Conservation (phyloP, 208 protist genomes). For the Borovskyia barvae region DNA sequence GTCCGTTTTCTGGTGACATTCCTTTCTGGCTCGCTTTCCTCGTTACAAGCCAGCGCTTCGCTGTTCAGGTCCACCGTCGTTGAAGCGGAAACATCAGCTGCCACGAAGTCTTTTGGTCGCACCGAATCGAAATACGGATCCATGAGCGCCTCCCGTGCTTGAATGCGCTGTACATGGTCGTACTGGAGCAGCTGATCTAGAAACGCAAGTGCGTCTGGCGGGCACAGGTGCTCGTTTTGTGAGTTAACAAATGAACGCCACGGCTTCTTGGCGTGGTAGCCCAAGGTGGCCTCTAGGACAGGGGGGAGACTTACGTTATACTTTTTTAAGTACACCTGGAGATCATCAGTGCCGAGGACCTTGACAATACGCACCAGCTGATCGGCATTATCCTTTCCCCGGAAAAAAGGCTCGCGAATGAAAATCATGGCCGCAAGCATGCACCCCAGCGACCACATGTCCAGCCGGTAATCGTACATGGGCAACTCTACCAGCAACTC, state of each 20-base stretch:
- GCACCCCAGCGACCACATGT: constrained; percentile 99
- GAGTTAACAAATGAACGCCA: constrained; percentile 93
- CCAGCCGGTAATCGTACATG: constrained; percentile 99
- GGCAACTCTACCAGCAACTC: constrained; percentile 98
- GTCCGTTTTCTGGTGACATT: background rate
- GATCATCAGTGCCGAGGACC: constrained; percentile 97
- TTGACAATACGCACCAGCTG: constrained; percentile 97
- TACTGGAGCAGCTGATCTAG: constrained; percentile 97
- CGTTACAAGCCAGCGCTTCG: constrained; percentile 8
- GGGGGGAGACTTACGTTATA: constrained; percentile 95
- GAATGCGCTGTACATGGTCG: constrained; percentile 97
- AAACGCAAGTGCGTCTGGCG: constrained; percentile 98
- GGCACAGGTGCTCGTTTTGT: constrained; percentile 96
- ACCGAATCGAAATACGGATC: constrained; percentile 98
- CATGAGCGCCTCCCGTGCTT: constrained; percentile 97
- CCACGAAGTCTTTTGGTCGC: constrained; percentile 32
- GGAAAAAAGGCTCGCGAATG: constrained; percentile 99
- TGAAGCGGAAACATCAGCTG: no score
- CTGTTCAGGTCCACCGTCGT: no score
- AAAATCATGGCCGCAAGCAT: constrained; percentile 99
- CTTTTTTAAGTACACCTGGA: constrained; percentile 96
- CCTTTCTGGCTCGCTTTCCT: constrained; percentile 23
- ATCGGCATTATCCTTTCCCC: constrained; percentile 99
- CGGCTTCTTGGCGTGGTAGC: constrained; percentile 86
- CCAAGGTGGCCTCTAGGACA: constrained; percentile 89